Evolutionary conservation across 108 stramenopile species (phyloP), one percentile per base, ranked within the genome.

Genomic region (Skeletonema tropicum): DNA sequence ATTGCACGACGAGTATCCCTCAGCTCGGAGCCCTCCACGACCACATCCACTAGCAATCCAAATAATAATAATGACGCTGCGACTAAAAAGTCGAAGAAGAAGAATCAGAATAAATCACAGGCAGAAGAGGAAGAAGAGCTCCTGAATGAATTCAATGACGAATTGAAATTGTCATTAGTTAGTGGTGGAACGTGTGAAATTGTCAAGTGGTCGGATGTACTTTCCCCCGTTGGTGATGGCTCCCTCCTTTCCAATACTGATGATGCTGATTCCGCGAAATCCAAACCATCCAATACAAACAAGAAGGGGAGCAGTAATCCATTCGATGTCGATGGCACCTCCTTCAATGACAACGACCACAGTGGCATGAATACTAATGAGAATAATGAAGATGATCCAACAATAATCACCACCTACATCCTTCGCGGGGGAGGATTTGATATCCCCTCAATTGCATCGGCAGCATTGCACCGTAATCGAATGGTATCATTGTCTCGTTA

Each of bases 401-500:
- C 70, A 12, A 55, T 46, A 21, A 71, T 29, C 30, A 77, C 63
- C 58, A 77, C 77, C n/a, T 77, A 79, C 60, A 55, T 79, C 12
- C 71, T 79, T 0, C 79, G 72, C n/a, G 79, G 79, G 46, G 79
- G 79, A 1, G 48, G 79, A 52, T 73, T 80, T 57, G 79, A 80
- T 21, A 33, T 80, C 17, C 72, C 79, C 19, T 57, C 72, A 8
- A n/a, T 36, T 57, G 36, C 41, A 46, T 7, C 11, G 23, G 71
- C 60, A 64, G 31, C 46, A 29, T 58, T 80, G n/a, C 48, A 48
- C 19, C 48, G 17, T 2, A 48, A 48, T 48, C 48, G 48, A 6
- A 48, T 48, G 2, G 0, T 48, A 6, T 48, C 48, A 4, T 13
- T 46, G 48, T 19, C 15, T 48, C 15, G 17, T 48, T 48, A 48